Evolutionary conservation across 2,329 filamentous ascomycete species (phyloP).

Genomic region (Exophiala sp.): DNA sequence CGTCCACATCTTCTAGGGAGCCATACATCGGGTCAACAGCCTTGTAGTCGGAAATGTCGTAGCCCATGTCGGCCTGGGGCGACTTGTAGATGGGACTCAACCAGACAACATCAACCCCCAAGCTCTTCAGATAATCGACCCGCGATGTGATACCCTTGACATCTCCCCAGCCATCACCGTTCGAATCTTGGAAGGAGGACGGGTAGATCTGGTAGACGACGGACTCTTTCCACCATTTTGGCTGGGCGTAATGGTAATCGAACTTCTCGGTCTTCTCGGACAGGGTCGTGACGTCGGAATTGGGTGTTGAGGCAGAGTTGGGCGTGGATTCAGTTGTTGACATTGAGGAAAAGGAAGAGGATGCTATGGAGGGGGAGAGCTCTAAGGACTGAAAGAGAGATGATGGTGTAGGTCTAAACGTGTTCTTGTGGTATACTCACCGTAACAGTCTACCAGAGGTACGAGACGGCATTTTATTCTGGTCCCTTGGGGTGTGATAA

Average conservation of each 20-base stretch:
- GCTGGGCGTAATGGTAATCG: slow-evolving; percentile 7
- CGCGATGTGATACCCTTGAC: slow-evolving; percentile 59
- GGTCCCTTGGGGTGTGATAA: too few species aligned
- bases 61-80: slow-evolving; percentile 50
- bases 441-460: too few species aligned
- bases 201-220: slow-evolving; percentile 57
- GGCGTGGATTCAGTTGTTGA: background rate
- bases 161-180: slow-evolving; percentile 55
- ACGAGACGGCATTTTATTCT: too few species aligned
- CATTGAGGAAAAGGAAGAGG: background rate
- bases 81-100: slow-evolving; percentile 47
- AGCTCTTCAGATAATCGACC: slow-evolving; percentile 57
- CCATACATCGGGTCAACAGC: slow-evolving; percentile 46
- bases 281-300: background rate
- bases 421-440: too few species aligned
- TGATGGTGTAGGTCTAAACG: too few species aligned
- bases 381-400: too few species aligned
- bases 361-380: background rate
- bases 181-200: slow-evolving; percentile 48
- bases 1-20: slow-evolving; percentile 42
- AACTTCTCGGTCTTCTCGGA: background rate
- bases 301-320: background rate
- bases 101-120: slow-evolving; percentile 61
- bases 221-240: slow-evolving; percentile 53
- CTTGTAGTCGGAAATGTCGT: slow-evolving; percentile 42